phyloP scores from a whole-genome alignment of 2,329 filamentous ascomycete species.

The Exophiala bonariae region DNA sequence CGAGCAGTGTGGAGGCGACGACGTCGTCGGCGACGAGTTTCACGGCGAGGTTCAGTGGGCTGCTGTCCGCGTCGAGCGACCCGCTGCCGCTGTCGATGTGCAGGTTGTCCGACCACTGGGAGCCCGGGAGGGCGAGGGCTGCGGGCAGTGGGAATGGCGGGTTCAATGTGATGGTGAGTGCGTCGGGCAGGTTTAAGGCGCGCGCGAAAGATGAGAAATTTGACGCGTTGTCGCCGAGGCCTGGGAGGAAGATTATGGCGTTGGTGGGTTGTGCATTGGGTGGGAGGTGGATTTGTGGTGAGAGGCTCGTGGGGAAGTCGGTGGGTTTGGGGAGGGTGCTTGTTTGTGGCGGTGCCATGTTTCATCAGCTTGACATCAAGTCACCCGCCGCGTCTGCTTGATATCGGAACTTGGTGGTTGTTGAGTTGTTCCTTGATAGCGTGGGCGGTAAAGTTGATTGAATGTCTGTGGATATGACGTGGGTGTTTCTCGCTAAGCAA shows the following conservation, averaged over 20 bases:
- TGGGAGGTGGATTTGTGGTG: conserved; percentile 40
- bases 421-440: no score
- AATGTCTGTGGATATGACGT: no score
- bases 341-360: no score
- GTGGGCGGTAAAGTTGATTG: no score
- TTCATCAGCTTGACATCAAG: no score
- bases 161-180: conserved; percentile 71
- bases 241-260: conserved; percentile 79
- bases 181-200: conserved; percentile 72
- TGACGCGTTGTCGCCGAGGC: conserved; percentile 72
- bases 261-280: conserved; percentile 41
- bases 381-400: no score
- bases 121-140: conserved; percentile 53
- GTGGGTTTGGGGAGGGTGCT: conserved; percentile 35
- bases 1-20: conserved; percentile 53
- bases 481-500: no score
- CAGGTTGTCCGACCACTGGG: conserved; percentile 70
- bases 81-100: conserved; percentile 52
- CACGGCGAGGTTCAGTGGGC: conserved; percentile 57
- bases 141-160: conserved; percentile 70
- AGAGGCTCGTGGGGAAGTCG: conserved; percentile 48
- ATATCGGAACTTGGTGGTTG: no score
- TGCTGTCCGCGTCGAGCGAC: conserved; percentile 61
- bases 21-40: conserved; percentile 52
- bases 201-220: conserved; percentile 70